phyloP scores from a whole-genome alignment of 331 rosid species.

The Dryas integrifolia region DNA sequence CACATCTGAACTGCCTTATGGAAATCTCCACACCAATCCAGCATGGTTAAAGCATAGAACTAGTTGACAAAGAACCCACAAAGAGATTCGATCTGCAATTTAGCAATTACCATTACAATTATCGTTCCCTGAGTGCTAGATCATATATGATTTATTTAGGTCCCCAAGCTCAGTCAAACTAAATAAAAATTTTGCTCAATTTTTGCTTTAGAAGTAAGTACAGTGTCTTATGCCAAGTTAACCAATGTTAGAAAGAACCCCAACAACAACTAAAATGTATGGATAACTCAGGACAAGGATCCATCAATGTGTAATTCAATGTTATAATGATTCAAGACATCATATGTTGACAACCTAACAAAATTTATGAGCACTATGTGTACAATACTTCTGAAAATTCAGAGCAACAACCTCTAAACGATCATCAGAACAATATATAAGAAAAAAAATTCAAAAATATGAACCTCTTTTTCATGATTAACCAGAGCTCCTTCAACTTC shows the following conservation, averaged over 20 bases:
- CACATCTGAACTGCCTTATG: background rate
- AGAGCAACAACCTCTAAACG: background rate
- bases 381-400: slow-evolving; percentile 1
- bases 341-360: slow-evolving; percentile 16
- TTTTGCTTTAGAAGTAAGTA: background rate
- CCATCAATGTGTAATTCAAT: background rate
- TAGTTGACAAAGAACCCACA: background rate
- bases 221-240: background rate
- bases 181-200: background rate
- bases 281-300: background rate
- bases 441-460: background rate
- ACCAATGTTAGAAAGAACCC: background rate
- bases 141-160: background rate
- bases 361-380: background rate
- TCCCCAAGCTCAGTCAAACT: background rate
- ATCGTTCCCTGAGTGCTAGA: background rate
- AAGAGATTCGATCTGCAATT: background rate
- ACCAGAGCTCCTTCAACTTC: slow-evolving; percentile 32
- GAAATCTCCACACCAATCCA: background rate
- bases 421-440: background rate
- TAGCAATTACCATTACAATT: background rate
- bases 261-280: background rate
- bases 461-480: slow-evolving; percentile 23
- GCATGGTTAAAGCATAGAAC: background rate
- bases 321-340: background rate